phyloP scores from a whole-genome alignment of 371 early-diverging fungal genomes.

The Lichtheimia corymbifera region DNA sequence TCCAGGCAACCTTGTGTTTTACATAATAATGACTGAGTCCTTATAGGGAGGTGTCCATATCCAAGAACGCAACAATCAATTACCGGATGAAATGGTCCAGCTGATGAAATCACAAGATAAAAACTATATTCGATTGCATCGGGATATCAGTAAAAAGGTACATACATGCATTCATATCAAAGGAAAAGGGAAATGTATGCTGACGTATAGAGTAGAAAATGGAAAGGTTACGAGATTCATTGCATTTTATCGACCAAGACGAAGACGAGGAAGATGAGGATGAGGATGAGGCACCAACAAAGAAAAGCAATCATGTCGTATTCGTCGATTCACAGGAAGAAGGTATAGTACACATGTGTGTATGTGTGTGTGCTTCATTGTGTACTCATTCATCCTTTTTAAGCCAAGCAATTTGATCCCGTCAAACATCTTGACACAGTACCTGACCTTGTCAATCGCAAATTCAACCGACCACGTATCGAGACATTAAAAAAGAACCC shows the following conservation, averaged over 20 bases:
- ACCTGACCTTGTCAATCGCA: constrained; percentile 79
- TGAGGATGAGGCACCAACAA: constrained; percentile 32
- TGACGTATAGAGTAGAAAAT: constrained; percentile 56
- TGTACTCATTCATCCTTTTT: neutral
- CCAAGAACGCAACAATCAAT: constrained; percentile 69
- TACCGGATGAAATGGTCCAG: constrained; percentile 77
- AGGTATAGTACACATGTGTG: constrained; percentile 29
- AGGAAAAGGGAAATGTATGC: too few species aligned
- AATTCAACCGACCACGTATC: constrained; percentile 76
- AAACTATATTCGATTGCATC: constrained; percentile 80
- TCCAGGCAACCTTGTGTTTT: neutral
- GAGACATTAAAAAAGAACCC: constrained; percentile 55
- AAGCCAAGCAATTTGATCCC: constrained; percentile 65
- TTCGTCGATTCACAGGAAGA: constrained; percentile 87
- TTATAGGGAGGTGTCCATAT: constrained; percentile 77
- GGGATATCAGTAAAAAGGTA: constrained; percentile 78
- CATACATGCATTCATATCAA: neutral
- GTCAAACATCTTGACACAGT: constrained; percentile 82
- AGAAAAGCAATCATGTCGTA: constrained; percentile 76
- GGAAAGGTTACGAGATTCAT: constrained; percentile 63
- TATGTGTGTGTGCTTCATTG: neutral
- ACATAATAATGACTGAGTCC: neutral
- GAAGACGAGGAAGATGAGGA: constrained; percentile 43
- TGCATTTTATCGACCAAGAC: constrained; percentile 65
- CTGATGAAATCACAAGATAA: constrained; percentile 92